These are phyloP conservation scores for Diaporthe ampelina DNA, from an alignment of 2,329 filamentous ascomycete genomes.

Conservation along the genomic window DNA sequence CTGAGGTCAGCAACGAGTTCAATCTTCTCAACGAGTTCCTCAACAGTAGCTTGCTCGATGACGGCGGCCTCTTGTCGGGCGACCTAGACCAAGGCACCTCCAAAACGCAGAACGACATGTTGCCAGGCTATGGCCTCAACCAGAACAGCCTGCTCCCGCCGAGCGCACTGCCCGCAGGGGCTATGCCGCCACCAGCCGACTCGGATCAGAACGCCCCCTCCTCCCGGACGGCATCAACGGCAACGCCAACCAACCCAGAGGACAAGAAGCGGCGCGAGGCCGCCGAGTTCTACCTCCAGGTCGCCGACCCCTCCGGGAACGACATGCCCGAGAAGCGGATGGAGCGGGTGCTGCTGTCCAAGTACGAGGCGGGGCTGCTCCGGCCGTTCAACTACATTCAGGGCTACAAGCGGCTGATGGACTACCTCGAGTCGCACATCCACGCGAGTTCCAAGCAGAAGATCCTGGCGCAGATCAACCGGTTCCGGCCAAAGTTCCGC, in stretches of 20 bases:
- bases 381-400: constrained; percentile 99
- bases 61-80: constrained; percentile 75
- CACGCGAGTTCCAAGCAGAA: constrained; percentile 86
- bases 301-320: constrained; percentile 90
- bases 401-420: constrained; percentile 89
- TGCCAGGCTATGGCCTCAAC: constrained; percentile 61
- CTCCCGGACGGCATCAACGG: constrained; percentile 70
- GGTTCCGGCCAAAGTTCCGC: constrained; percentile 94
- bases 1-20: constrained; percentile 96
- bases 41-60: constrained; percentile 90
- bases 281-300: constrained; percentile 96
- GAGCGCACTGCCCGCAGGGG: constrained; percentile 48
- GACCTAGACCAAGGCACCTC: constrained; percentile 67
- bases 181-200: constrained; percentile 57
- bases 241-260: constrained; percentile 72
- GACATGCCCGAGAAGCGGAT: constrained; percentile 93
- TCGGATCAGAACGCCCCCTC: constrained; percentile 67
- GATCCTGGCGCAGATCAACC: constrained; percentile 90
- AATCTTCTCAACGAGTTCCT: constrained; percentile 97
- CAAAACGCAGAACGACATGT: constrained; percentile 60
- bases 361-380: constrained; percentile 94
- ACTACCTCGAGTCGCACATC: constrained; percentile 93
- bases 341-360: constrained; percentile 92
- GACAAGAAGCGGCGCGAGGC: constrained; percentile 67
- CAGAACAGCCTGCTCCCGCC: constrained; percentile 50